A percentile compares a stretch with the other conserved stretches of the same genome.
Evolutionary conservation across 2,329 filamentous ascomycete species (phyloP).

Genomic region (Aspergillus pseudoglaucus): DNA sequence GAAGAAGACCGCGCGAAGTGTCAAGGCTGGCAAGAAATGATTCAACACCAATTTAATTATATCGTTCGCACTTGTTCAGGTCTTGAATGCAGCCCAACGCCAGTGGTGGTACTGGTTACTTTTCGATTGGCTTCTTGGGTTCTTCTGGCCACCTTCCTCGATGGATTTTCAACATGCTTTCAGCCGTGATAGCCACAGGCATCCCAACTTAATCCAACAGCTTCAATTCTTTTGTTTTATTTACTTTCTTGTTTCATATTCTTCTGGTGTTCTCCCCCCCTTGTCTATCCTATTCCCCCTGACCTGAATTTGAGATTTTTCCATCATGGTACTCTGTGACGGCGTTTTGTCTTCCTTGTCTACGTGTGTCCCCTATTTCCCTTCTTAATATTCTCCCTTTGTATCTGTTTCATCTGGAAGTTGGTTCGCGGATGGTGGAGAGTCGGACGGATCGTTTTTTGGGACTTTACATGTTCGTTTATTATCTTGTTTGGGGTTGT

Average conservation of each 20-base stretch:
- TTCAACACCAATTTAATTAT: too few relatives aligned
- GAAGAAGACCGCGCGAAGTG: background rate
- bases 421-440: background rate
- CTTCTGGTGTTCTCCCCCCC: background rate
- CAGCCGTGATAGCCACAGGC: too few relatives aligned
- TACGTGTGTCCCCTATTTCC: background rate
- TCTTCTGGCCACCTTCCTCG: too few relatives aligned
- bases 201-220: too few relatives aligned
- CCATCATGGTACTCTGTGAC: background rate
- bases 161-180: too few relatives aligned
- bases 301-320: background rate
- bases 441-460: background rate
- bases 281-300: background rate
- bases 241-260: background rate
- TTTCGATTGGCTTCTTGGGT: too few relatives aligned
- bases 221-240: background rate
- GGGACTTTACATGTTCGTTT: background rate
- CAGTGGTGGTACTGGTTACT: too few relatives aligned
- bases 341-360: background rate
- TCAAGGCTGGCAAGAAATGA: background rate
- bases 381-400: background rate
- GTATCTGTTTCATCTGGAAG: background rate
- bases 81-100: too few relatives aligned
- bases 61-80: too few relatives aligned
- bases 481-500: background rate